A percentile compares a stretch with the other conserved stretches of the same genome.
phyloP scores from a whole-genome alignment of 805 yeast genomes.

The Spathaspora sp. region DNA sequence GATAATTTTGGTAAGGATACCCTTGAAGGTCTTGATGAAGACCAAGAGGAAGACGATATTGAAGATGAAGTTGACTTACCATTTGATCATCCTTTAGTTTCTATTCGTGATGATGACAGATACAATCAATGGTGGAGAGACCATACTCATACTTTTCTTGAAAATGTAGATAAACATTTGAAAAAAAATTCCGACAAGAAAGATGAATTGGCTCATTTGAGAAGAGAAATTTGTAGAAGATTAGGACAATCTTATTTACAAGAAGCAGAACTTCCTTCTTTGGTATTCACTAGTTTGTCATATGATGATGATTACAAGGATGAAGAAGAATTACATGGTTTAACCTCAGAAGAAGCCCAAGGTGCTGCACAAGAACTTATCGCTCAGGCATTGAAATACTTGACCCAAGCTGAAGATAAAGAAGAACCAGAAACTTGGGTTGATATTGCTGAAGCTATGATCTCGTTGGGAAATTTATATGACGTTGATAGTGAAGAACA shows the following conservation, averaged over 20 bases:
- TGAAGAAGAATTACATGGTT: conserved; percentile 30
- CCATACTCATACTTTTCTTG: conserved; percentile 32
- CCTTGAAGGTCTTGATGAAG: conserved; percentile 49
- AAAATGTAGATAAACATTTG: conserved; percentile 22
- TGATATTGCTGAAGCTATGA: conserved; percentile 79
- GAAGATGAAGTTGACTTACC: conserved; percentile 35
- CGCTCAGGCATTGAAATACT: conserved; percentile 51
- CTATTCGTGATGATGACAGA: conserved; percentile 33
- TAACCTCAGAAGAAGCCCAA: conserved; percentile 42
- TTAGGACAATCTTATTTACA: conserved; percentile 62
- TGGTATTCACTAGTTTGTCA: conserved; percentile 50
- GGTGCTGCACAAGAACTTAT: conserved; percentile 46
- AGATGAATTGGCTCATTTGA: conserved; percentile 14
- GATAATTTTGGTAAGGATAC: conserved; percentile 59
- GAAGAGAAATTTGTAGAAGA: conserved; percentile 41
- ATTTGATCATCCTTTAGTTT: conserved; percentile 54
- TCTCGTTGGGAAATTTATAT: conserved; percentile 71
- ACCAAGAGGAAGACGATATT: conserved; percentile 34
- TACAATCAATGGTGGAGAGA: conserved; percentile 59
- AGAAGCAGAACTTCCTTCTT: conserved; percentile 61
- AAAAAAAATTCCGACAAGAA: conserved; percentile 1
- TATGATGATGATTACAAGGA: conserved; percentile 48
- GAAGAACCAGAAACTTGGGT: conserved; percentile 83
- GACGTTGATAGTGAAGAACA: conserved; percentile 67
- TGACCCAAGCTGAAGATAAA: conserved; percentile 58